phyloP scores from a whole-genome alignment of 805 yeast genomes.

The Candida methanosorbosa region DNA sequence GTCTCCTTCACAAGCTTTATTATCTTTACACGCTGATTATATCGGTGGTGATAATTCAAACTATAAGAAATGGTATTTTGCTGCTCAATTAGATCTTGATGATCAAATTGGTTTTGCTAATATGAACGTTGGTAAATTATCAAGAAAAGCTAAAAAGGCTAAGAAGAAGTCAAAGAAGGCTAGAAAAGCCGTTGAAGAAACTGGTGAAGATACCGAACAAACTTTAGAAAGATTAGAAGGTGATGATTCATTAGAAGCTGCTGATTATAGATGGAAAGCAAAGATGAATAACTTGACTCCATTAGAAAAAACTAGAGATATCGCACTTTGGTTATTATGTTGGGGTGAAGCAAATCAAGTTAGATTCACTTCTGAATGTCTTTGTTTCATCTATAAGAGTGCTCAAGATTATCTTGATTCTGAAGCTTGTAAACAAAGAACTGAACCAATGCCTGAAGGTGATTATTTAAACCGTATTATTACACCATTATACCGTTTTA shows the following conservation, averaged over 20 bases:
- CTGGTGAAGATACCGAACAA: constrained; percentile 52
- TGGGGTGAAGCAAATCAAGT: constrained; percentile 95
- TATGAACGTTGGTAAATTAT: constrained; percentile 67
- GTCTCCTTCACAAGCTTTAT: constrained; percentile 82
- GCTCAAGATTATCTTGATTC: constrained; percentile 85
- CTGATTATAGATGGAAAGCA: constrained; percentile 76
- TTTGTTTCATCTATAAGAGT: constrained; percentile 92
- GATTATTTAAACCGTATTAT: constrained; percentile 87
- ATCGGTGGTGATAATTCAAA: constrained; percentile 84
- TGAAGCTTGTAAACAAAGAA: constrained; percentile 84
- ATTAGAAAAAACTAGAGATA: constrained; percentile 72
- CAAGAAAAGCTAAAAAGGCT: constrained; percentile 75
- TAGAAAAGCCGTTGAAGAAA: constrained; percentile 58
- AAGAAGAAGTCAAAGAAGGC: constrained; percentile 75
- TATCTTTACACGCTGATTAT: constrained; percentile 78
- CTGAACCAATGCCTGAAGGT: constrained; percentile 79
- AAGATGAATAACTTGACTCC: constrained; percentile 66
- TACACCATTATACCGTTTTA: constrained; percentile 79
- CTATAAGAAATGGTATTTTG: constrained; percentile 82
- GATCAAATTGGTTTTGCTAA: constrained; percentile 78
- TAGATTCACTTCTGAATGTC: constrained; percentile 83
- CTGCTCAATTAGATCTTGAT: constrained; percentile 81
- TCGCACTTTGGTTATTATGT: constrained; percentile 63
- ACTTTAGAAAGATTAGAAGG: constrained; percentile 63
- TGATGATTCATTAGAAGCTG: constrained; percentile 79